Evolutionary conservation across 108 stramenopile genomes (phyloP).

Genomic region (Seminavis robusta): DNA sequence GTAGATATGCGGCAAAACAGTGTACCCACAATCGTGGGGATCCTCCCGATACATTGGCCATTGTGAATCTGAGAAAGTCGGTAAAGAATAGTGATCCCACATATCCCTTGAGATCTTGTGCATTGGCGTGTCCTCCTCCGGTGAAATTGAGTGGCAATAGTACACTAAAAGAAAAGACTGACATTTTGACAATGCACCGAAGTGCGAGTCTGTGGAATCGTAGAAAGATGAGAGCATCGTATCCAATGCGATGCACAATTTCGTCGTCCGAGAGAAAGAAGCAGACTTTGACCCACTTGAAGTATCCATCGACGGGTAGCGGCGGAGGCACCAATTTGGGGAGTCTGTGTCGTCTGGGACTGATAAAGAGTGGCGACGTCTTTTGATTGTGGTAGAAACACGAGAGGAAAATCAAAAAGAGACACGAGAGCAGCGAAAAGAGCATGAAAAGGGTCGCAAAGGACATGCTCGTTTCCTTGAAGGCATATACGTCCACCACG

Average conservation of each 20-base stretch:
- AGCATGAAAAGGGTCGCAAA: constrained; percentile 77
- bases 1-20: constrained; percentile 82
- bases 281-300: constrained; percentile 56
- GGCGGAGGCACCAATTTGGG: constrained; percentile 85
- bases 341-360: constrained; percentile 78
- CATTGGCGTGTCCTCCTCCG: constrained; percentile 74
- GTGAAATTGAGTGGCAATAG: constrained; percentile 85
- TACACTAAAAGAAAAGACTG: constrained; percentile 78
- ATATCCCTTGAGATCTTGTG: constrained; percentile 64
- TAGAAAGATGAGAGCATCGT: constrained; percentile 82
- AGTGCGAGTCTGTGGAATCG: constrained; percentile 85
- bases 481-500: constrained; percentile 51
- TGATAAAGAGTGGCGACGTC: constrained; percentile 78
- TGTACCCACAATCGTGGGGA: constrained; percentile 84
- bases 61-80: constrained; percentile 84
- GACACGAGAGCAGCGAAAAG: constrained; percentile 51
- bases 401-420: constrained; percentile 66
- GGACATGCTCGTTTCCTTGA: constrained; percentile 67
- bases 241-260: constrained; percentile 87
- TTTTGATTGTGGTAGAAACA: constrained; percentile 91
- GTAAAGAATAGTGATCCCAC: constrained; percentile 71
- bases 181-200: constrained; percentile 88
- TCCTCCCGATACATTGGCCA: constrained; percentile 80
- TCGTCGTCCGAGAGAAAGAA: constrained; percentile 83
- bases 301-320: constrained; percentile 66